Evolutionary conservation across 371 early-diverging fungal genomes (phyloP), one percentile per base, ranked within the genome.

Genomic region (Mucor lusitanicus): DNA sequence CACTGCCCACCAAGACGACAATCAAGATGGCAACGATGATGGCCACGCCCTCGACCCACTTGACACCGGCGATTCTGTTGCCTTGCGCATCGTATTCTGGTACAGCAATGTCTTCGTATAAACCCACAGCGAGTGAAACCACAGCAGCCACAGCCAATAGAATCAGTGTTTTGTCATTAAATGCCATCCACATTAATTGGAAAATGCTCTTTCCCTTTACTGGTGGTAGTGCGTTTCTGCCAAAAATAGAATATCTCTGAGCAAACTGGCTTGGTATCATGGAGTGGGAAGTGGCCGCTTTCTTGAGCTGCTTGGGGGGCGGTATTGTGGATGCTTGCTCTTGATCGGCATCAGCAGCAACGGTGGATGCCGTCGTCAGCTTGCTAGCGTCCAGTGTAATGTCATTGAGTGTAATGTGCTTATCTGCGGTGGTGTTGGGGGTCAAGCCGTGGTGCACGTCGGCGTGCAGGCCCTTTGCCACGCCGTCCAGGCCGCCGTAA

Each of bases 81-180:
- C 73, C 75, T 44, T 72, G 27, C 27, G 69, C 58, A n/a, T 76
- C 75, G 17, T 80, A 73, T 59, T 83, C 84, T 35, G 80, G 73
- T 1, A 76, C 78, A 32, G 76, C 81, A 50, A 86, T 79, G 68
- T 94, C 94, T 75, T 95, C 91, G 77, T 94, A 96, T 25, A 97
- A 72, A 19, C 97, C 97, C 30, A 95, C 85, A 30, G 76, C 95
- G 6, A 97, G 82, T 9, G 96, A 94, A 25, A 96, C 88, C 35
- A 94, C 65, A 13, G 97, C 95, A 42, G 97, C 96, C 19, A 92
- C 78, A 28, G 89, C 85, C 32, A 96, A 80, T 37, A 96, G 72
- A 48, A 95, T 91, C 85, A 95, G 71, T 68, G 91, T 92, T 81
- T 95, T 95, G 67, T 95, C 96, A 61, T 93, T 87, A 27, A 94